phyloP scores from a whole-genome alignment of 495 filamentous ascomycete genomes.

The Talaromyces wortmannii region DNA sequence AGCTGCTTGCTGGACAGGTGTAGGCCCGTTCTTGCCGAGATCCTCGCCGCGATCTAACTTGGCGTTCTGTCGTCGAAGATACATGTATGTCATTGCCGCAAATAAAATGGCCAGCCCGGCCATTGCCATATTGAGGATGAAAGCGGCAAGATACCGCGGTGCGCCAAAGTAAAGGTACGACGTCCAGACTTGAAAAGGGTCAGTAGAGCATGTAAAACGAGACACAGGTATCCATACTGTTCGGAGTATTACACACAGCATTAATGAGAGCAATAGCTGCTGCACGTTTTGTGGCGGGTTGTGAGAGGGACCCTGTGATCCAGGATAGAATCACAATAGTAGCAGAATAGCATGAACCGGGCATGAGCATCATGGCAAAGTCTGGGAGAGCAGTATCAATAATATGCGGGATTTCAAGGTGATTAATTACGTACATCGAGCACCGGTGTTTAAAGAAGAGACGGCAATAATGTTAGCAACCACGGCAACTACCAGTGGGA shows the following conservation, averaged over 20 bases:
- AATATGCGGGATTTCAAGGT: not conserved
- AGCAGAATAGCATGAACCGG: slow-evolving; percentile 7
- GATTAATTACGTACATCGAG: slow-evolving; percentile 6
- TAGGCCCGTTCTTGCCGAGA: slow-evolving; percentile 13
- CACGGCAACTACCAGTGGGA: slow-evolving; percentile 4
- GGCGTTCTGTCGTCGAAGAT: slow-evolving; percentile 21
- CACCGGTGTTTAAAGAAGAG: slow-evolving; percentile 7
- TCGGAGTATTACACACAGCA: slow-evolving; percentile 14
- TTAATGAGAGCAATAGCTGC: slow-evolving; percentile 15
- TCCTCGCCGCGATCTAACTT: slow-evolving; percentile 23
- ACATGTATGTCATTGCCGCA: slow-evolving; percentile 11
- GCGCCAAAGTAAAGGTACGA: slow-evolving; percentile 9
- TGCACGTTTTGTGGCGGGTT: slow-evolving; percentile 15
- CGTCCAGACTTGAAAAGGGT: slow-evolving; percentile 3
- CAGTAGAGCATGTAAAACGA: not conserved
- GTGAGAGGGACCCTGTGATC: slow-evolving; percentile 8
- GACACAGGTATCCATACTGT: slow-evolving; percentile 4
- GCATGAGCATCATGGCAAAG: slow-evolving; percentile 11
- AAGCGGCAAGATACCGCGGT: slow-evolving; percentile 15
- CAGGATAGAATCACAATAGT: slow-evolving; percentile 9
- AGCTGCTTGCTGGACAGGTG: slow-evolving; percentile 11
- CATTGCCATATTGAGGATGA: slow-evolving; percentile 15
- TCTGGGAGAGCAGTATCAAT: not conserved
- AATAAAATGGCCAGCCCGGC: slow-evolving; percentile 12
- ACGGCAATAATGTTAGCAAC: slow-evolving; percentile 10